A percentile compares a stretch with the other conserved stretches of the same genome.
These are phyloP conservation scores for Leccinum subgranulosum DNA, from an alignment of 768 basidiomycete genomes.

Conservation along the genomic window DNA sequence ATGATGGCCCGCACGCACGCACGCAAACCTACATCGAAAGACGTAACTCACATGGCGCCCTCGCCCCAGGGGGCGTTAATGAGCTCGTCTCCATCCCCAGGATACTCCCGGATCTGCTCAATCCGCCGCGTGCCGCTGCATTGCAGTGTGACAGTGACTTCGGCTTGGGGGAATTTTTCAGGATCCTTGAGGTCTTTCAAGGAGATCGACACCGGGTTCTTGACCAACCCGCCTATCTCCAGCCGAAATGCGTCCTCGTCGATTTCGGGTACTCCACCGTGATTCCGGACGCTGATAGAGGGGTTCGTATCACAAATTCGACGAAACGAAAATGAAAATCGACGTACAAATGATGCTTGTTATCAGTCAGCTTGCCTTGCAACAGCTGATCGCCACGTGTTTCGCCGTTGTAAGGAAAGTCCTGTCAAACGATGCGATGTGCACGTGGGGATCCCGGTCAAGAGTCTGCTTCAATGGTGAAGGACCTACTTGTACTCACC, in stretches of 20 bases:
- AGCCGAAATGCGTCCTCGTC: constrained; percentile 44
- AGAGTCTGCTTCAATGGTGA: not conserved
- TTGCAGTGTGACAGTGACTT: constrained; percentile 53
- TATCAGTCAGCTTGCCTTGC: constrained; percentile 45
- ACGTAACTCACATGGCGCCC: constrained; percentile 43
- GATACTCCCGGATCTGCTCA: constrained; percentile 50
- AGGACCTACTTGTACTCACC: not conserved
- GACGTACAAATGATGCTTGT: constrained; percentile 47
- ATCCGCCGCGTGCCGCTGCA: constrained; percentile 53
- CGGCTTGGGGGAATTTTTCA: constrained; percentile 29
- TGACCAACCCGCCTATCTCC: constrained; percentile 52
- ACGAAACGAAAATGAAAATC: not conserved
- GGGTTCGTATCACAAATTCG: not conserved
- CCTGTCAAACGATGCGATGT: constrained; percentile 8
- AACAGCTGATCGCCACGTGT: constrained; percentile 43
- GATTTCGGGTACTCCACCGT: constrained; percentile 51
- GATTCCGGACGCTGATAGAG: constrained; percentile 46
- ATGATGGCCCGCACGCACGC: not conserved
- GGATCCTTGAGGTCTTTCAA: constrained; percentile 49
- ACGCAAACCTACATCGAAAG: not conserved
- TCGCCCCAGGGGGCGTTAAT: constrained; percentile 53
- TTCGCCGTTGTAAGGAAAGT: constrained; percentile 58
- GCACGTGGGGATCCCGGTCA: not conserved
- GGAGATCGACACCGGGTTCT: constrained; percentile 40
- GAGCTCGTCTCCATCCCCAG: constrained; percentile 53